Evolutionary conservation across 2,329 filamentous ascomycete species (phyloP).

Genomic region (Cladorrhinum sp.): DNA sequence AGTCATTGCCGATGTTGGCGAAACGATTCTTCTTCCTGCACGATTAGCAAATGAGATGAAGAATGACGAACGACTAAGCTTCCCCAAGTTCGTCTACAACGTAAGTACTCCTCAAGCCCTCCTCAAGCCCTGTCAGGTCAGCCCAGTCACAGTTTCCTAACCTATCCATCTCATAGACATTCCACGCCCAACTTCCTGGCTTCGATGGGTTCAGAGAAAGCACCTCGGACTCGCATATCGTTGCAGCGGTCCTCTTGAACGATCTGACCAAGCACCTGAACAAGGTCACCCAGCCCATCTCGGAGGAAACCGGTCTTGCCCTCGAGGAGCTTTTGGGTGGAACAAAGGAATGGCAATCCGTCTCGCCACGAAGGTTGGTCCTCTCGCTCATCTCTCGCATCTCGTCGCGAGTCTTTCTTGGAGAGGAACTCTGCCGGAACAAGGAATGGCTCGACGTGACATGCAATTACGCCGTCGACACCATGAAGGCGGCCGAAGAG

Average conservation of each 20-base stretch:
- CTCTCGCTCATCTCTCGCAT: constrained; percentile 46
- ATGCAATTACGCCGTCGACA: constrained; percentile 41
- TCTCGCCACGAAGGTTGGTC: constrained; percentile 36
- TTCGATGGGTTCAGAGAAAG: constrained; percentile 32
- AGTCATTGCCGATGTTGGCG: constrained; percentile 14
- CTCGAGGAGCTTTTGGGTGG: constrained; percentile 34
- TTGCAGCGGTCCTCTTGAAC: constrained; percentile 18
- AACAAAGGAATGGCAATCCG: constrained; percentile 38
- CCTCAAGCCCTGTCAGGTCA: background rate
- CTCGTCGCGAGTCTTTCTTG: constrained; percentile 49
- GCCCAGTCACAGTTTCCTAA: background rate
- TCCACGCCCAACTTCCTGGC: constrained; percentile 24
- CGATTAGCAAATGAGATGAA: constrained; percentile 36
- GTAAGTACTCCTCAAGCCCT: background rate
- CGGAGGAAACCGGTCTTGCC: constrained; percentile 35
- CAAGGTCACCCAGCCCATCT: constrained; percentile 35
- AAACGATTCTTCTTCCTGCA: constrained; percentile 30
- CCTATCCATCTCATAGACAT: constrained; percentile 7
- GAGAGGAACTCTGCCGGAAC: constrained; percentile 43
- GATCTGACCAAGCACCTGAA: constrained; percentile 23
- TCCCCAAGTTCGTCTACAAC: constrained; percentile 26
- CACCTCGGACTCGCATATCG: constrained; percentile 24
- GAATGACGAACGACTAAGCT: constrained; percentile 34
- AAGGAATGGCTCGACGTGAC: constrained; percentile 45
- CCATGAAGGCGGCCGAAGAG: constrained; percentile 35